These are phyloP conservation scores for Lepiota venenata DNA, from an alignment of 768 basidiomycete genomes.

Conservation along the genomic window DNA sequence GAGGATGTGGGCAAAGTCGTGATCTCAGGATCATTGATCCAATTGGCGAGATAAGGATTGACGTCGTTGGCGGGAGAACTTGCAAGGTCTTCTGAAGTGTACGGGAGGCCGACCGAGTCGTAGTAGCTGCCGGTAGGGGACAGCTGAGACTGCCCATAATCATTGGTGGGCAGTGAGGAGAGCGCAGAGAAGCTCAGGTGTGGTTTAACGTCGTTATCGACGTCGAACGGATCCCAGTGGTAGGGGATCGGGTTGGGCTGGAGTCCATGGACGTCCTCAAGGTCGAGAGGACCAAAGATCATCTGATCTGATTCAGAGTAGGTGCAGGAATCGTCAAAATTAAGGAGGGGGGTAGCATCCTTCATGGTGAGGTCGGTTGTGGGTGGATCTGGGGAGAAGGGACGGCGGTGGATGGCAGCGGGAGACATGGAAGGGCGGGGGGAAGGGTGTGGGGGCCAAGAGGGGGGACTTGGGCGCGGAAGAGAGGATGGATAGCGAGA, in stretches of 20 bases:
- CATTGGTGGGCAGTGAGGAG: conserved; percentile 26
- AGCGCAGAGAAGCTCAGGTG: conserved; percentile 31
- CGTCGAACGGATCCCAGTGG: conserved; percentile 34
- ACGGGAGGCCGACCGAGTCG: conserved; percentile 36
- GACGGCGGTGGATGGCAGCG: conserved; percentile 32
- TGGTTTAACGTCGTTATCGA: conserved; percentile 42
- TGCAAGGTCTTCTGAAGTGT: conserved; percentile 38
- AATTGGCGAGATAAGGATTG: conserved; percentile 44
- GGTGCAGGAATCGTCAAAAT: conserved; percentile 33
- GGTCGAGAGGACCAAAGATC: conserved; percentile 58
- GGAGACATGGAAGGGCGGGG: conserved; percentile 39
- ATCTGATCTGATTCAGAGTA: conserved; percentile 45
- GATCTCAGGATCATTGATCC: conserved; percentile 63
- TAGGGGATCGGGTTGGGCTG: conserved; percentile 24
- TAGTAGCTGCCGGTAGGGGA: conserved; percentile 37
- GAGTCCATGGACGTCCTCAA: conserved; percentile 39
- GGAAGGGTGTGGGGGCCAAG: conserved; percentile 17
- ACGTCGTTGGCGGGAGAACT: conserved; percentile 41
- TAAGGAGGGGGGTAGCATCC: conserved; percentile 27
- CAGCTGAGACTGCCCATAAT: conserved; percentile 32
- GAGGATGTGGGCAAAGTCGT: conserved; percentile 32
- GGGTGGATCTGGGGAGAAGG: conserved; percentile 25
- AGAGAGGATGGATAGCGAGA: conserved; percentile 27
- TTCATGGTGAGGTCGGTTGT: conserved; percentile 24
- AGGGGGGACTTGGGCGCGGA: conserved; percentile 25